Evolutionary conservation across 1,284 basidiomycete genomes (phyloP), one percentile per base, ranked within the genome.

Genomic region (Vanrija pseudolonga): DNA sequence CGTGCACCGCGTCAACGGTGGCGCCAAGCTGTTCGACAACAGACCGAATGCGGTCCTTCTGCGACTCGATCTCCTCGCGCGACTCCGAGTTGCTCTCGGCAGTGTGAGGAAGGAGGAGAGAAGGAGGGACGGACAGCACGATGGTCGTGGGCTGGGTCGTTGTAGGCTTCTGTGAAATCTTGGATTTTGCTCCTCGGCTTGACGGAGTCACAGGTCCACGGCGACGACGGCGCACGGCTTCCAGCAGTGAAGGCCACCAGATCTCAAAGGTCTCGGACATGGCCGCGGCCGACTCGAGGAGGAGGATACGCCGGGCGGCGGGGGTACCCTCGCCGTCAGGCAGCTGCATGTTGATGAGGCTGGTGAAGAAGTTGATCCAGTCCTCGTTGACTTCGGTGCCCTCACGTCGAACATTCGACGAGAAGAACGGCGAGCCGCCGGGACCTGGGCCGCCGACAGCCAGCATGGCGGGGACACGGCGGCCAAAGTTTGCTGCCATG

Each of bases 161-260:
- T 0, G 45, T 45, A 4, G 55, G 53, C 1, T 32, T 32, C 32
- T 32, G 32, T 4, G 32, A 4, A 12, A 32, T 32, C 32, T 32
- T 32, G 32, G 19, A 28, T 39, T 32, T 37, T 38, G 26, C 20
- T 12, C 32, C 24, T 5, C 14, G 43, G 22, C 32, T 40, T 11
- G 19, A 24, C 14, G 46, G 24, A 2, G 26, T 51, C 26, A 40
- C 39, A 11, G 58, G 55, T 11, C 53, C 53, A 18, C 57, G 51
- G 62, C 90, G 82, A 32, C 88, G 82, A 53, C 85, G 80, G 46
- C 85, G 84, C 8, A 92, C 87, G 8, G 89, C 86, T 40, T 84
- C 80, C 11, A 90, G 79, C 15, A 94, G 79, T 28, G 85, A 80
- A 4, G 88, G 84, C 69, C 88, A 93, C 90, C 91, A 92, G 1